Conservation (phyloP, 208 protist genomes). For the Crithidia thermophila region DNA sequence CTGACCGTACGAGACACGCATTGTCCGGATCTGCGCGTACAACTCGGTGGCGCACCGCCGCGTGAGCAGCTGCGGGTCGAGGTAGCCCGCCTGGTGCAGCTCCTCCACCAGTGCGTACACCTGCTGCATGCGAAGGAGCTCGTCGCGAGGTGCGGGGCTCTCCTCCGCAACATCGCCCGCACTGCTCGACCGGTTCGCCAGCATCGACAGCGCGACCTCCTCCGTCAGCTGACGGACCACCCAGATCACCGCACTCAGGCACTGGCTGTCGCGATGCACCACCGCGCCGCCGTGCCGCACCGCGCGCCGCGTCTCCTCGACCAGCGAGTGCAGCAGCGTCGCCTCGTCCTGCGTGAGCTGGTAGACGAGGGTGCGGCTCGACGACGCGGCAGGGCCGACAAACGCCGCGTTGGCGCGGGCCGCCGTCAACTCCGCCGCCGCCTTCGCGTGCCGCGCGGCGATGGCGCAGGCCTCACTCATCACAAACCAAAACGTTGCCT, state of each 20-base stretch:
- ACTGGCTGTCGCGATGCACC: slow-evolving; percentile 47
- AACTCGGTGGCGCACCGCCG: slow-evolving; percentile 45
- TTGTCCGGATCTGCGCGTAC: slow-evolving; percentile 56
- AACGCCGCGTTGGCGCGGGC: slow-evolving; percentile 28
- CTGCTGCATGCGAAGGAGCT: slow-evolving; percentile 45
- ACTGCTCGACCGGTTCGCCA: slow-evolving; percentile 2
- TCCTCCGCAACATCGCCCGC: slow-evolving; percentile 21
- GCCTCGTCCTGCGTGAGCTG: slow-evolving; percentile 70
- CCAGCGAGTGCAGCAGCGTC: slow-evolving; percentile 41
- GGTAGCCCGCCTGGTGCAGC: slow-evolving; percentile 61
- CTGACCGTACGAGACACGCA: slow-evolving; percentile 65
- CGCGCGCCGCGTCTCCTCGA: slow-evolving; percentile 32
- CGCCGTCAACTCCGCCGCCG: slow-evolving; percentile 49
- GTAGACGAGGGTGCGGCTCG: slow-evolving; percentile 56
- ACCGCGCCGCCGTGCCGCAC: slow-evolving; percentile 54
- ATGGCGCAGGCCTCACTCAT: slow-evolving; percentile 41
- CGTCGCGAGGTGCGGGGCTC: slow-evolving; percentile 18
- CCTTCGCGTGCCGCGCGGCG: slow-evolving; percentile 49
- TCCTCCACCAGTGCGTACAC: slow-evolving; percentile 63
- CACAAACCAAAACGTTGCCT: slow-evolving; percentile 67
- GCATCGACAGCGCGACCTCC: slow-evolving; percentile 55
- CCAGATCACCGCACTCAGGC: slow-evolving; percentile 52
- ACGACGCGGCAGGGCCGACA: slow-evolving; percentile 1
- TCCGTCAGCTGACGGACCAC: slow-evolving; percentile 57
- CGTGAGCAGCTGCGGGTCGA: slow-evolving; percentile 49